These are phyloP conservation scores for Eimeria acervulina DNA, from an alignment of 169 alveolate species.

Conservation along the genomic window DNA sequence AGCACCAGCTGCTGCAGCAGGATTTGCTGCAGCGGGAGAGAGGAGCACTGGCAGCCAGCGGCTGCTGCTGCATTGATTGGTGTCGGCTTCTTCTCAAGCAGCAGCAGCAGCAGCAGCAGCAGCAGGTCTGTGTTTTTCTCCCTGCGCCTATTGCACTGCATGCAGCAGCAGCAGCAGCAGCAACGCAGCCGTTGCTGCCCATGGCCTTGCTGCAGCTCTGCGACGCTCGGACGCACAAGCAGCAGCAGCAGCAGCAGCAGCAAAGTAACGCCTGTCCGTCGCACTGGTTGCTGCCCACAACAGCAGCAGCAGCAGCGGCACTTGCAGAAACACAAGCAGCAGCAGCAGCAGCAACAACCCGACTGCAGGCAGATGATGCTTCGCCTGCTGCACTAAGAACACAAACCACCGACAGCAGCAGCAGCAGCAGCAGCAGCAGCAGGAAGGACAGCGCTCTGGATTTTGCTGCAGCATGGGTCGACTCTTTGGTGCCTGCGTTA, in stretches of 20 bases:
- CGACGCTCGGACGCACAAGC: too few species aligned
- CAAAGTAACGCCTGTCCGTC: too few species aligned
- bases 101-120: too few species aligned
- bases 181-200: background rate
- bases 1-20: too few species aligned
- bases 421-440: conserved; percentile 21
- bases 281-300: background rate
- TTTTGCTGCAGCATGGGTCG: background rate
- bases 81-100: background rate
- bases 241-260: background rate
- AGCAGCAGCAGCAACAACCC: too few species aligned
- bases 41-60: background rate
- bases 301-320: background rate
- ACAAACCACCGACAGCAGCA: background rate
- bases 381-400: background rate
- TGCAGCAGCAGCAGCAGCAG: background rate
- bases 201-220: background rate
- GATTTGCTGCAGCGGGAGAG: too few species aligned
- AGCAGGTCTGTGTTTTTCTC: too few species aligned
- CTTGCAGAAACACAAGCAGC: too few species aligned
- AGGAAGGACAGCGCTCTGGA: background rate
- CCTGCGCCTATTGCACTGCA: too few species aligned
- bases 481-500: background rate
- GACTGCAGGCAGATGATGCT: background rate
- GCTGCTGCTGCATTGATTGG: background rate